These are phyloP conservation scores for Paramecium tetraurelia DNA, from an alignment of 73 alveolate species.

Conservation along the genomic window DNA sequence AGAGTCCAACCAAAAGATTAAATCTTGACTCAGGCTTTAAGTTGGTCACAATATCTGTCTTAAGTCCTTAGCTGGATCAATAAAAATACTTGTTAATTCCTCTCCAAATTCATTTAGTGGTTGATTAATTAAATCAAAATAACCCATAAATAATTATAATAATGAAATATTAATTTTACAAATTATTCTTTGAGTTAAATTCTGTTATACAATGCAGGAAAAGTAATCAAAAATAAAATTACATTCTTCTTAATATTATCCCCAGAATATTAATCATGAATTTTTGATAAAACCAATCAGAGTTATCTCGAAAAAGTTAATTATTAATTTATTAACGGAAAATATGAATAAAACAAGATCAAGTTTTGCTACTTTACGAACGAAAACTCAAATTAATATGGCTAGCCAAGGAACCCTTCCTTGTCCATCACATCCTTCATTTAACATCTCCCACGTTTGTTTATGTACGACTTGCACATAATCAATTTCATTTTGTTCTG, in stretches of 20 bases:
- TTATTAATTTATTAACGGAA: slow-evolving; percentile 21
- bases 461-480: background rate
- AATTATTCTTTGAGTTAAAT: background rate
- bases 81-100: slow-evolving; percentile 22
- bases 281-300: background rate
- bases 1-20: background rate
- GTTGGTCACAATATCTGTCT: background rate
- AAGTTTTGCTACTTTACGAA: slow-evolving; percentile 2
- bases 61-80: slow-evolving; percentile 7
- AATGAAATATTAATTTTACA: background rate
- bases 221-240: background rate
- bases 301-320: background rate
- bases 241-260: no score
- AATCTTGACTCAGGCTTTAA: background rate
- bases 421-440: slow-evolving; percentile 1
- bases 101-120: slow-evolving; percentile 1
- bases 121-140: background rate
- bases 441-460: slow-evolving; percentile 25
- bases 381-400: background rate
- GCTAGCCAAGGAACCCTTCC: slow-evolving; percentile 9
- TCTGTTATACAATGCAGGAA: background rate
- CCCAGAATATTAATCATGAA: background rate
- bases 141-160: background rate
- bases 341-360: slow-evolving; percentile 32
- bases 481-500: slow-evolving; percentile 17